These are phyloP conservation scores for Physcia stellaris DNA, from an alignment of 495 filamentous ascomycete species.

Conservation along the genomic window DNA sequence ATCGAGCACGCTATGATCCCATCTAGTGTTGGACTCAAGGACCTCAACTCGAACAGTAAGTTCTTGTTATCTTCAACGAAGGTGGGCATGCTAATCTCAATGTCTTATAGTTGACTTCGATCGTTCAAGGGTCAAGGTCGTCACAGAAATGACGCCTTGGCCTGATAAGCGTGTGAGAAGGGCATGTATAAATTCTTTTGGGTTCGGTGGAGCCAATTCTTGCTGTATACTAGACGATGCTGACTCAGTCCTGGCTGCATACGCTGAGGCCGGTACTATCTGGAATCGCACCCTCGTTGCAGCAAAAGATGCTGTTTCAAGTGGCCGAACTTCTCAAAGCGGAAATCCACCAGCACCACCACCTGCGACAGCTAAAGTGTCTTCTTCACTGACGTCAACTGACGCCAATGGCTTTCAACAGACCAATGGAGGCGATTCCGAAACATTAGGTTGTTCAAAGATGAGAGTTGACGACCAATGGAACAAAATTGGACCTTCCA, in stretches of 20 bases:
- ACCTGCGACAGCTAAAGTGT: not conserved
- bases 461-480: too few relatives aligned
- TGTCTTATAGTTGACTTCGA: conserved; percentile 3
- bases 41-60: conserved; percentile 25
- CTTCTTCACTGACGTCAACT: not conserved
- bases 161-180: conserved; percentile 27
- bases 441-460: too few relatives aligned
- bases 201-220: conserved; percentile 45
- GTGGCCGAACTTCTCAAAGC: conserved; percentile 5
- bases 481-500: too few relatives aligned
- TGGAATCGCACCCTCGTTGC: not conserved
- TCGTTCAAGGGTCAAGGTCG: conserved; percentile 4
- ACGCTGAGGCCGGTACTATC: too few relatives aligned
- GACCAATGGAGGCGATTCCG: too few relatives aligned
- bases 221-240: conserved; percentile 36
- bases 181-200: conserved; percentile 47
- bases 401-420: too few relatives aligned
- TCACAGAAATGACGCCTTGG: conserved; percentile 9
- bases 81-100: not conserved
- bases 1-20: conserved; percentile 35
- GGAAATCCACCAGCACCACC: not conserved
- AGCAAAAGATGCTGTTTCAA: too few relatives aligned
- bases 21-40: conserved; percentile 23
- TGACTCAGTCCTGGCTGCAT: conserved; percentile 9
- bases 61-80: not conserved